Conservation (phyloP, 2,329 filamentous ascomycete genomes). For the Hymenotorrendiella dingleyae region DNA sequence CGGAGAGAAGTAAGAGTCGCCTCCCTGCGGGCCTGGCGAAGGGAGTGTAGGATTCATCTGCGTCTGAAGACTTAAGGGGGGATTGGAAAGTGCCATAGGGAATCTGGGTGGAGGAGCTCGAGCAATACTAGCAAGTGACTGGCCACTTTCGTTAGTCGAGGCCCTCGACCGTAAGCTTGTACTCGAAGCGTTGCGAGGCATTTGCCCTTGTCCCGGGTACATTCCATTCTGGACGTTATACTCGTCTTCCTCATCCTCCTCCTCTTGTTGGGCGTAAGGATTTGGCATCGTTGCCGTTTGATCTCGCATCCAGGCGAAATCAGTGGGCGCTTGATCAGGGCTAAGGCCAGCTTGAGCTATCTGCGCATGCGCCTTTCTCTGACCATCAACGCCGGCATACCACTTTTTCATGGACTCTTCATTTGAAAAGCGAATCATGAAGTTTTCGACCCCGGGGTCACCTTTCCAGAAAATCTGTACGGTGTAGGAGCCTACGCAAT, state of each 20-base stretch:
- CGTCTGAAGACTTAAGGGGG: conserved; percentile 65
- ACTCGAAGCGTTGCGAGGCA: conserved; percentile 65
- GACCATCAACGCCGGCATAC: conserved; percentile 71
- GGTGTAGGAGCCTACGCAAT: conserved; percentile 69
- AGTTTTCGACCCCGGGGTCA: conserved; percentile 91
- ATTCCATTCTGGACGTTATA: conserved; percentile 34
- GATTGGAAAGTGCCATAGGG: conserved; percentile 50
- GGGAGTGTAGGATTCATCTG: conserved; percentile 35
- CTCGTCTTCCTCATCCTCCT: conserved; percentile 57
- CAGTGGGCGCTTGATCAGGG: conserved; percentile 40
- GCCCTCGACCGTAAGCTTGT: conserved; percentile 71
- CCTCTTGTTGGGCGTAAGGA: conserved; percentile 65
- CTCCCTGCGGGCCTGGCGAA: conserved; percentile 28
- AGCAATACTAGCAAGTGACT: conserved; percentile 50
- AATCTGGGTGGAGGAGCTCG: conserved; percentile 66
- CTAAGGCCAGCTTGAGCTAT: conserved; percentile 42
- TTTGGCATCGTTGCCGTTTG: conserved; percentile 67
- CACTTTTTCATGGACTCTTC: conserved; percentile 94
- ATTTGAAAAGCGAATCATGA: conserved; percentile 86
- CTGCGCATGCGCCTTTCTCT: conserved; percentile 58
- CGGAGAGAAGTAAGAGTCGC: conserved; percentile 90
- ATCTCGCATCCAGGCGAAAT: conserved; percentile 74
- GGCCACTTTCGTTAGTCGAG: conserved; percentile 63
- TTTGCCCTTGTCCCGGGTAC: conserved; percentile 36
- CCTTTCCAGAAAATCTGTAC: conserved; percentile 99